Evolutionary conservation across 768 basidiomycete species (phyloP).

Genomic region (Boletus bicolor): DNA sequence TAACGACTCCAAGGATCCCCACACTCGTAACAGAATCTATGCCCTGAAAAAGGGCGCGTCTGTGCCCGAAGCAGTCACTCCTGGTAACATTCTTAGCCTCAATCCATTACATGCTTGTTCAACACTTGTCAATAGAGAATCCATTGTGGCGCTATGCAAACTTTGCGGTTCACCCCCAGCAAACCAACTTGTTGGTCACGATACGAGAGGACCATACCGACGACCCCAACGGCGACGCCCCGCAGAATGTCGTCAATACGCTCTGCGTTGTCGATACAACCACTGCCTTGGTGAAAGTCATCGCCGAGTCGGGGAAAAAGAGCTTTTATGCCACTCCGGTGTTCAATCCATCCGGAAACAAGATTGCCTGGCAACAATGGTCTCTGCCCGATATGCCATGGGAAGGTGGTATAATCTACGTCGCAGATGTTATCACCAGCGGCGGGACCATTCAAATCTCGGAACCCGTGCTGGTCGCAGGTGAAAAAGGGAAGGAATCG

Average conservation of each 20-base stretch:
- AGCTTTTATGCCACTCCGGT: conserved; percentile 47
- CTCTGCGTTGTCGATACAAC: conserved; percentile 52
- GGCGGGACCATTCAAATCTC: conserved; percentile 31
- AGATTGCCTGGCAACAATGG: conserved; percentile 63
- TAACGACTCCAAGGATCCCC: conserved; percentile 33
- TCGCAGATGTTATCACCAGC: conserved; percentile 38
- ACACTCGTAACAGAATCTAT: conserved; percentile 43
- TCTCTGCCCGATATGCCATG: conserved; percentile 65
- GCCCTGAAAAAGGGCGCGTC: conserved; percentile 21
- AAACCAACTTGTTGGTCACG: conserved; percentile 49
- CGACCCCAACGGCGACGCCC: conserved; percentile 11
- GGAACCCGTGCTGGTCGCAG: conserved; percentile 41
- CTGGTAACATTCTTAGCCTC: conserved; percentile 41
- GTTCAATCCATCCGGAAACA: conserved; percentile 55
- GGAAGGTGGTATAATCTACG: conserved; percentile 52
- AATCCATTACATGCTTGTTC: not conserved
- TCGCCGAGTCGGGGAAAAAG: conserved; percentile 26
- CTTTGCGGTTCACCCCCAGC: conserved; percentile 52
- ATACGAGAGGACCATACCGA: conserved; percentile 67
- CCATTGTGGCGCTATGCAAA: conserved; percentile 43
- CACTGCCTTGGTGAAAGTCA: conserved; percentile 35
- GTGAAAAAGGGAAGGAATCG: conserved; percentile 39
- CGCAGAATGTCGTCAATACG: conserved; percentile 42
- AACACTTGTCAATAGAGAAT: conserved; percentile 7
- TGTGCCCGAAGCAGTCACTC: conserved; percentile 36